Conservation (phyloP, 176 grass and related monocot genomes). For the Phyllostachys edulis region DNA sequence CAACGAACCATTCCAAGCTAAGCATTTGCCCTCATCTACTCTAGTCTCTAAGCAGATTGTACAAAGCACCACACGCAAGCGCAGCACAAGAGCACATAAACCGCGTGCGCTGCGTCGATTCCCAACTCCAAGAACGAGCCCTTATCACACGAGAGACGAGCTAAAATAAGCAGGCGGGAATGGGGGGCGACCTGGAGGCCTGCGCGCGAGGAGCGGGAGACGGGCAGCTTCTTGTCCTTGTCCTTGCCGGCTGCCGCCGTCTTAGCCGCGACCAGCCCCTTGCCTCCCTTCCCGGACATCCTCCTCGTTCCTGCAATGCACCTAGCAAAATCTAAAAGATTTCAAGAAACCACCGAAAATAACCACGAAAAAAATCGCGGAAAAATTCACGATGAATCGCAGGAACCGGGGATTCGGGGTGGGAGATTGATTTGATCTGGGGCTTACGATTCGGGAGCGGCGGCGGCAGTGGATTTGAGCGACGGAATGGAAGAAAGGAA, state of each 20-base stretch:
- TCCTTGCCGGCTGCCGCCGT: conserved; percentile 40
- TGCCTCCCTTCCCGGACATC: conserved; percentile 72
- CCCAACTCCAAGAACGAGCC: not conserved
- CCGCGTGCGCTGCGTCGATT: not conserved
- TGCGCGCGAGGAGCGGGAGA: conserved; percentile 51
- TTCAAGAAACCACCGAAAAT: not conserved
- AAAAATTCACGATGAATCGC: not conserved
- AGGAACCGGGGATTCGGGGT: not conserved
- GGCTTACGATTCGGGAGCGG: not conserved
- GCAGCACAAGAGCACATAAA: not conserved
- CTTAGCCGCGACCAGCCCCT: conserved; percentile 53
- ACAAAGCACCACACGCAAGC: not conserved
- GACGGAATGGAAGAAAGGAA: not conserved
- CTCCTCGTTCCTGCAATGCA: not conserved
- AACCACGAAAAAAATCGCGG: not conserved
- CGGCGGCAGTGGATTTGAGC: not conserved
- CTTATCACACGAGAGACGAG: not conserved
- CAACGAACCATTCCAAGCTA: not conserved
- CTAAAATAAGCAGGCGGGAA: not conserved
- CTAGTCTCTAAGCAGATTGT: not conserved
- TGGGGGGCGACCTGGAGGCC: conserved; percentile 45
- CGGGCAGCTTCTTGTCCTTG: conserved; percentile 49
- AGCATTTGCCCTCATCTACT: not conserved
- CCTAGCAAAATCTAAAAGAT: not conserved
- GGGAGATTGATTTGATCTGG: not conserved